Evolutionary conservation across 2,329 filamentous ascomycete species (phyloP), one percentile per base, ranked within the genome.

Genomic region (Ramularia endophylla): DNA sequence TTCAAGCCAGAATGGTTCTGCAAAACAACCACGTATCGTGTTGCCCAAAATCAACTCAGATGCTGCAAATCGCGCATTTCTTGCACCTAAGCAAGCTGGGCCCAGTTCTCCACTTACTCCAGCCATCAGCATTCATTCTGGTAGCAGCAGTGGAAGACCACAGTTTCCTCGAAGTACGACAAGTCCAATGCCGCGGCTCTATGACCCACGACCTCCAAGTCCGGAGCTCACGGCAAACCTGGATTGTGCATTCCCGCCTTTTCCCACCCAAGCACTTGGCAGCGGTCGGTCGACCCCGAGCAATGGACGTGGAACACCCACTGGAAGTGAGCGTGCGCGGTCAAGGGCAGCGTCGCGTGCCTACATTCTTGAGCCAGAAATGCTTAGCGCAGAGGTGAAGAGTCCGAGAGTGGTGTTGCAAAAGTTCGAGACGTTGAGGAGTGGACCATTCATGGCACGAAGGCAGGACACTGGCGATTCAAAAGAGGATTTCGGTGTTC

Each of bases 351-450:
- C 52, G 7, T 52, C 50, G 8, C 42, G 55, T 13, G 38, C 44
- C 17, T 33, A 38, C 13, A 48, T 34, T 13, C 41, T 46, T 8
- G 47, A 51, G 17, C 32, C 28, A 43, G 46, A 44, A 39, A 39
- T 41, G 12, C 46, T 42, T 25, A 35, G 33, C 19, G 22, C 50
- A 4, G 68, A 67, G 13, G 63, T 70, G 2, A 62, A 62, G 27
- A 75, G 67, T 46, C 72, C 75, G 19, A 56, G 51, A 38, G 51
- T 49, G 40, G 28, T 83, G 22, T 55, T 81, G 52, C 68, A 75
- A 45, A 74, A 75, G 41, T 74, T 83, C 68, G 75, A 83, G 50
- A 72, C 68, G 5, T 77, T 83, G 51, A 71, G 74, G 2, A 76
- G 79, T 0, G 80, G 78, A 0, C 80, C 81, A 0, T 83, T 85